Evolutionary conservation across 2,329 filamentous ascomycete species (phyloP).

Genomic region (Apiospora marii): DNA sequence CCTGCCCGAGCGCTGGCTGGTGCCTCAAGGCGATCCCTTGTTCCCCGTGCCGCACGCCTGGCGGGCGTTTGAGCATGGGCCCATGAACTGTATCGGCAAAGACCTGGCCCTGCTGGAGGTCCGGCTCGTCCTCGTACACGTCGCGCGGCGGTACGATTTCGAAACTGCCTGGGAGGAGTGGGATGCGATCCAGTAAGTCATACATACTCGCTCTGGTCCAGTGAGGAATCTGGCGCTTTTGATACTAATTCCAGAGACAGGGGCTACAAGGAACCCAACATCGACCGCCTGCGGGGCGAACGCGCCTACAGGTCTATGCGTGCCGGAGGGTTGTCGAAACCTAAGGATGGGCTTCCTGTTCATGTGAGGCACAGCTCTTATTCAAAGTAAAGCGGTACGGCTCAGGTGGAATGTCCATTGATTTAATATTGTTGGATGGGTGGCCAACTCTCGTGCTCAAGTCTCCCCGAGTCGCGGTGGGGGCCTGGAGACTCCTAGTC

Average conservation of each 20-base stretch:
- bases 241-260: neutral
- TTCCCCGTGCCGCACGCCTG: slow-evolving; percentile 39
- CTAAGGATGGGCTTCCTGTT: slow-evolving; percentile 26
- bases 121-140: slow-evolving; percentile 38
- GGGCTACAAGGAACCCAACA: neutral
- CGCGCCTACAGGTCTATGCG: neutral
- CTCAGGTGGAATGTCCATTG: neutral
- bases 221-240: neutral
- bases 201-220: neutral
- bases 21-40: slow-evolving; percentile 32
- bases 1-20: slow-evolving; percentile 53
- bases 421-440: no score
- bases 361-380: slow-evolving; percentile 29
- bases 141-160: slow-evolving; percentile 34
- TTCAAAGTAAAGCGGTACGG: neutral
- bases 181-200: slow-evolving; percentile 25
- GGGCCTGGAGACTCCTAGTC: neutral
- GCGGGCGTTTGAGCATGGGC: slow-evolving; percentile 48
- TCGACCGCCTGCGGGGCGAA: slow-evolving; percentile 10
- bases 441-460: neutral
- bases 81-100: slow-evolving; percentile 48
- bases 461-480: no score
- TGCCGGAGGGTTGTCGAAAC: slow-evolving; percentile 21
- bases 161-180: slow-evolving; percentile 25
- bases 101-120: slow-evolving; percentile 46